Percentiles rank a stretch among this genome's conserved stretches.
Evolutionary conservation across 2,329 filamentous ascomycete genomes (phyloP).

Genomic region (Apiospora aurea): DNA sequence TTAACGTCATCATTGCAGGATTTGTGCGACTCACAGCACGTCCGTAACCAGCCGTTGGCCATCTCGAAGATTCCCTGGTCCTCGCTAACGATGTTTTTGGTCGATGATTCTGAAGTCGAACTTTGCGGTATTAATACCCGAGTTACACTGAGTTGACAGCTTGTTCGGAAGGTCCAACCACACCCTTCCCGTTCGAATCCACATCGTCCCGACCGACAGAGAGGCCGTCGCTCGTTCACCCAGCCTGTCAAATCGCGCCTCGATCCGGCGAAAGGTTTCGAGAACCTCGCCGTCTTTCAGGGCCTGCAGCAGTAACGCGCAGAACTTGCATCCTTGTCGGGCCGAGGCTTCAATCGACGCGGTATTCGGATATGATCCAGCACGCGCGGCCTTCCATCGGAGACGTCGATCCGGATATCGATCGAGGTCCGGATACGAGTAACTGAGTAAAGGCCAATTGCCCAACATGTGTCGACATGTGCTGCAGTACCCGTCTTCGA

Average conservation of each 20-base stretch:
- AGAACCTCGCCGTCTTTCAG: not conserved
- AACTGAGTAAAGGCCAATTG: not conserved
- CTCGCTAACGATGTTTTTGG: accelerated
- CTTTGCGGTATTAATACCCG: no score
- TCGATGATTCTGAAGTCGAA: not conserved
- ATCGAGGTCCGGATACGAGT: not conserved
- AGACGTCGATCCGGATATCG: no score
- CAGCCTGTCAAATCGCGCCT: not conserved
- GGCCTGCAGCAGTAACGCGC: not conserved
- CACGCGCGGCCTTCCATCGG: not conserved
- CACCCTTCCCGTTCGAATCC: not conserved
- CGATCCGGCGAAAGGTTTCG: not conserved
- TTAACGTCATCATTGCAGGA: not conserved
- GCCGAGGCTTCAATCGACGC: not conserved
- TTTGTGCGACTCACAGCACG: not conserved
- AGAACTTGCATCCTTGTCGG: not conserved
- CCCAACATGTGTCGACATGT: not conserved
- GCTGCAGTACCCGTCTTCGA: not conserved
- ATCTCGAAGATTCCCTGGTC: not conserved
- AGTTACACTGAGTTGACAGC: not conserved
- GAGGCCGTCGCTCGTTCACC: not conserved
- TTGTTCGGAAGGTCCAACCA: not conserved
- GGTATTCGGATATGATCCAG: not conserved
- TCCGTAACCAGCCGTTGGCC: not conserved
- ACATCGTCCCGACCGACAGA: not conserved